Percentiles rank a stretch among this genome's conserved stretches.
phyloP scores from a whole-genome alignment of 2,329 filamentous ascomycete species.

The Gremmenia infestans region DNA sequence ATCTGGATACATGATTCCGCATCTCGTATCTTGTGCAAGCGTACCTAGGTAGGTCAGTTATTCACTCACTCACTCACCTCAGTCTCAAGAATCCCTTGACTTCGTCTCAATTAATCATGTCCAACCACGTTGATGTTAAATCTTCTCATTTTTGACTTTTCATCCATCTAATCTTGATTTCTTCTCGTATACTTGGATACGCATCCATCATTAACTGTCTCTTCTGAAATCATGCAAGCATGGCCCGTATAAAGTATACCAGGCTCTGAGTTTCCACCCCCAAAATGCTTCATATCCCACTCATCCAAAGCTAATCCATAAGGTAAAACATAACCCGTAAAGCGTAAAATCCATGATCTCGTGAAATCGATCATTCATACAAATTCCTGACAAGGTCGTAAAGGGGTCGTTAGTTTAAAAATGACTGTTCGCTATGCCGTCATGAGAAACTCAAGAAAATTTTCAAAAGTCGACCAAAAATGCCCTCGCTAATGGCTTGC shows the following conservation, averaged over 20 bases:
- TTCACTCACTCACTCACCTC: no score
- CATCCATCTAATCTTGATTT: conserved; percentile 17
- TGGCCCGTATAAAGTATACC: background rate
- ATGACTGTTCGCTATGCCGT: conserved; percentile 27
- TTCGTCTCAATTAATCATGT: no score
- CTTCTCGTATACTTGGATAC: conserved; percentile 13
- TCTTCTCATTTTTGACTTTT: conserved; percentile 15
- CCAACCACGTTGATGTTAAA: background rate
- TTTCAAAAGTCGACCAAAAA: conserved; percentile 7
- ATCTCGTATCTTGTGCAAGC: no score
- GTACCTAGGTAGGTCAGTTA: no score
- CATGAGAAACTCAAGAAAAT: conserved; percentile 8
- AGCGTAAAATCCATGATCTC: conserved; percentile 27
- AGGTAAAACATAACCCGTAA: conserved; percentile 23
- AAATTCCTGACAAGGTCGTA: conserved; percentile 21
- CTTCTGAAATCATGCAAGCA: conserved; percentile 12
- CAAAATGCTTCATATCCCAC: conserved; percentile 12
- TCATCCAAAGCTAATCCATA: conserved; percentile 11
- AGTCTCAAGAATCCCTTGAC: no score
- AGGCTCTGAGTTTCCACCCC: conserved; percentile 15
- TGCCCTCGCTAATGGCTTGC: conserved; percentile 21
- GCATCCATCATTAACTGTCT: background rate
- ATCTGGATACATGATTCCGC: no score
- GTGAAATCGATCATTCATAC: conserved; percentile 26
- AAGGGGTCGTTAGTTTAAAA: conserved; percentile 26